phyloP scores from a whole-genome alignment of 805 yeast genomes.

The Candida ulmi region DNA sequence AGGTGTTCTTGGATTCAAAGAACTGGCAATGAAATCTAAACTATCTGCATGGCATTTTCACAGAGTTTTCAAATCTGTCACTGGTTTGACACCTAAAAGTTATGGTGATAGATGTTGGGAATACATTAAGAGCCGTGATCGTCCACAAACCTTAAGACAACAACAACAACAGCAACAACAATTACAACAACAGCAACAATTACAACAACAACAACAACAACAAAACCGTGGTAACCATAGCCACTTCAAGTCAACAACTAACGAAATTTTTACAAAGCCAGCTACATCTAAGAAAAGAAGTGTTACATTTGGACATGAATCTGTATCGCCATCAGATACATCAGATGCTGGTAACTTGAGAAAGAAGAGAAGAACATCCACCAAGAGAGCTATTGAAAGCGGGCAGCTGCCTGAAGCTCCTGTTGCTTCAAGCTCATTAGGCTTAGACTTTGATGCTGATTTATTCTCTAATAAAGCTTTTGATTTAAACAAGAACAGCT shows the following conservation, averaged over 20 bases:
- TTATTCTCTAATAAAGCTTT: constrained; percentile 1
- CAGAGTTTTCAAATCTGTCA: constrained; percentile 79
- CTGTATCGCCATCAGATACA: not conserved
- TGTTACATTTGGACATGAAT: not conserved
- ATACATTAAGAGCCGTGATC: constrained; percentile 35
- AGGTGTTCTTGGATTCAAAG: constrained; percentile 78
- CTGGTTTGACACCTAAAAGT: constrained; percentile 83
- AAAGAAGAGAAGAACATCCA: not conserved
- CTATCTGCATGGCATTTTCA: constrained; percentile 92
- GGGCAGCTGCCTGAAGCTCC: not conserved
- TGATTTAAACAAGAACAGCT: constrained; percentile 13
- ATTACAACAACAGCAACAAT: no score
- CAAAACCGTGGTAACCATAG: constrained; percentile 2
- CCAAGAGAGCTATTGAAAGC: not conserved
- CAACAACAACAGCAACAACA: constrained; percentile 3
- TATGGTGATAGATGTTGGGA: constrained; percentile 83
- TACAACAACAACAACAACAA: constrained; percentile 7
- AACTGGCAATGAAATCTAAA: constrained; percentile 77
- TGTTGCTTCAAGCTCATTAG: not conserved
- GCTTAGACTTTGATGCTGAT: not conserved
- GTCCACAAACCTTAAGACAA: constrained; percentile 14
- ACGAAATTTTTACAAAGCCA: constrained; percentile 1
- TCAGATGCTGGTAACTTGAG: not conserved
- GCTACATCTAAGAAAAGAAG: not conserved
- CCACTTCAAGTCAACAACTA: constrained; percentile 19